Evolutionary conservation across 2,329 filamentous ascomycete genomes (phyloP), one percentile per base, ranked within the genome.

Genomic region (Stagonosporopsis rhizophila): DNA sequence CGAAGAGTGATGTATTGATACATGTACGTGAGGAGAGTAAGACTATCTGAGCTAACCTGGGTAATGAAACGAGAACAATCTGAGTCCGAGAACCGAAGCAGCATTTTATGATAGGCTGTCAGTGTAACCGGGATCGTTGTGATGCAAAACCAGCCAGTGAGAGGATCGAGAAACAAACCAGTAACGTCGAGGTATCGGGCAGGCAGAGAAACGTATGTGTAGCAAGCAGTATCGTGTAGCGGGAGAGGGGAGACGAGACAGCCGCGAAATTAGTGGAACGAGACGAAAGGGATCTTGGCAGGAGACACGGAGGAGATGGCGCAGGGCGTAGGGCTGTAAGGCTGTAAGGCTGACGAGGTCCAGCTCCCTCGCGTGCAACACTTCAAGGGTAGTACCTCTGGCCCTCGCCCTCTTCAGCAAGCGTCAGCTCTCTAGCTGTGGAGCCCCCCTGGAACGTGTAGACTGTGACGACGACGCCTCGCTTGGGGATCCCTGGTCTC

Each of bases 381-480:
- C 27, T 30, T 30, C 27, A 11, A 30, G 27, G 6, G 27, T 46
- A 51, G 42, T 46, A 49, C 8, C 32, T 41, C 4, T 19, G 12
- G 2, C 9, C n/a, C 3, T 7, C n/a, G 6, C 46, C 32, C 1
- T 42, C 22, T 27, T 56, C 52, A 20, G 17, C 28, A 15, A 19
- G 30, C 3, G 3, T 4, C 7, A 23, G 22, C 2, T 19, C 52
- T 58, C 12, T 15, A 4, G 17, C 19, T 3, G 17, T 12, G 7
- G 28, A 17, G 6, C 39, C 45, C 2, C 45, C 45, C 14, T 39
- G 22, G 5, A 11, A 22, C 1, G 57, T 62, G 27, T 67, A 71
- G 1, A 74, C 65, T 3, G 48, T 37, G 8, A 74, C 72, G 2
- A 73, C 54, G 1, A 75, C 65, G 9, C 72, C 72, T 19, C 72